phyloP scores from a whole-genome alignment of 257 asterid genomes.

The Anisodus acutangulus region DNA sequence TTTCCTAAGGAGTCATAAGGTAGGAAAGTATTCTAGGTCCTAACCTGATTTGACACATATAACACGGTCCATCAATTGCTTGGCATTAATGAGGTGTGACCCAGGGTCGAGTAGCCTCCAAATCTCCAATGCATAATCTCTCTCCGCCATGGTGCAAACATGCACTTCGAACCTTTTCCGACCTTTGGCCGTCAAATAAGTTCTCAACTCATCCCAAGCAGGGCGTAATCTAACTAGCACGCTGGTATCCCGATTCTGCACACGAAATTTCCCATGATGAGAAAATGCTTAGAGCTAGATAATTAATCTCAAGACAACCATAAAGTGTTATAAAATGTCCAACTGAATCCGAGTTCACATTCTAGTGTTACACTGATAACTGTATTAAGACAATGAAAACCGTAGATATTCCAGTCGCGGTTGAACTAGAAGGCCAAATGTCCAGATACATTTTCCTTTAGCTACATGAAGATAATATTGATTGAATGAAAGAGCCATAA shows the following conservation, averaged over 20 bases:
- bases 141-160: constrained; percentile 99
- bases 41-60: constrained; percentile 92
- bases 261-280: constrained; percentile 39
- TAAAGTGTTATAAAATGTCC: background rate
- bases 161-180: constrained; percentile 96
- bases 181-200: constrained; percentile 87
- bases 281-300: constrained; percentile 9
- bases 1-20: background rate
- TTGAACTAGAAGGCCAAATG: background rate
- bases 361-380: background rate
- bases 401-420: background rate
- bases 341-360: constrained; percentile 13
- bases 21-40: constrained; percentile 21
- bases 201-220: constrained; percentile 95
- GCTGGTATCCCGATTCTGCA: constrained; percentile 93
- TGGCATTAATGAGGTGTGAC: constrained; percentile 64
- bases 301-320: constrained; percentile 2
- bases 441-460: background rate
- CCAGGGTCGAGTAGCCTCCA: constrained; percentile 99
- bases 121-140: constrained; percentile 98
- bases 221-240: constrained; percentile 95
- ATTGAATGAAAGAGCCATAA: background rate
- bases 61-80: constrained; percentile 80
- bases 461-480: background rate
- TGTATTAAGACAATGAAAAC: background rate